Base-by-base conservation (phyloP, 768 basidiomycete species). In the Ramaria rubella region DNA sequence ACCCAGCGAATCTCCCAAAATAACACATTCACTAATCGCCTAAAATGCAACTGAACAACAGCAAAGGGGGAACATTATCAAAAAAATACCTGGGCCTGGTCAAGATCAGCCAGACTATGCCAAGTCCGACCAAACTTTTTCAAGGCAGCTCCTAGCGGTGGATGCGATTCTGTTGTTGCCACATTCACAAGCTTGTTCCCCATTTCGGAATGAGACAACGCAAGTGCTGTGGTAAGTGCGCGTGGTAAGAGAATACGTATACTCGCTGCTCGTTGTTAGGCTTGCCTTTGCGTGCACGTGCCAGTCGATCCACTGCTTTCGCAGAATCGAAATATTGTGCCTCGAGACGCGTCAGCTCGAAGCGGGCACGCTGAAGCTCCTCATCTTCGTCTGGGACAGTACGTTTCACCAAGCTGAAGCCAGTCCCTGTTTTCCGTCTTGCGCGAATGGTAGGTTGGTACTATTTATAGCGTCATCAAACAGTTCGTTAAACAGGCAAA, bases 361-460 rank as follows among this genome's bases (percentile, higher is more conserved):
- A 90, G 53, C 94, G 83, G 24, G 96, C 92, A 42, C 84, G 76
- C 63, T 94, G 87, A 30, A 99, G 77, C 58, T 90, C 90, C 68
- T 97, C 94, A 64, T 96, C 94, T 70, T 96, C 95, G 65, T 96
- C 95, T 5, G 91, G 87, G 2, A 94, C 88, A 24, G 82, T 82
- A 7, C 93, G 79, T 29, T 83, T 76, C 19, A 92, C 87, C 48
- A 93, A 75, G 43, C 79, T 81, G 64, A 92, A 93, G 4, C 87
- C 86, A 4, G 86, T 80, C 26, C 80, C 78, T 0, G 82, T 73
- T 71, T 88, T 94, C 63, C 82, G 82, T 58, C 82, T 80, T 50
- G 82, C 84, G 40, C 82, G 80, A 9, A 87, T 87, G 15, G 82
- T 92, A 5, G 88, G 90, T 64, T 90, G 91, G 65, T 92, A 94